phyloP scores from a whole-genome alignment of 352 stramenopile species.

The Globisporangium carolinianum region DNA sequence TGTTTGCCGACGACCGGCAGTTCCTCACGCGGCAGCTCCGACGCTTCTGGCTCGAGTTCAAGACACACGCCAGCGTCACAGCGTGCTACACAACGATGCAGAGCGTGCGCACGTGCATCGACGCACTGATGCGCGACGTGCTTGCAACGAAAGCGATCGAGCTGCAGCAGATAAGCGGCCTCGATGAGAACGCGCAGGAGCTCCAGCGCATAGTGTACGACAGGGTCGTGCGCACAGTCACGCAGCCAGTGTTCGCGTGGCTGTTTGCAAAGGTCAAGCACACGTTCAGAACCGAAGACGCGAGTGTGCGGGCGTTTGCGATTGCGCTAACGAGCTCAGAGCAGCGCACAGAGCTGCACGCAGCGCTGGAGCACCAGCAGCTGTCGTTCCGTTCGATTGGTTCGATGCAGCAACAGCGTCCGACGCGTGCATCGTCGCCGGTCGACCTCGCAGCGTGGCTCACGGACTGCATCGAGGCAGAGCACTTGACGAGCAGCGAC shows the following conservation, averaged over 20 bases:
- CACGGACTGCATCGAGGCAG: background rate
- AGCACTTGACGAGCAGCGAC: background rate
- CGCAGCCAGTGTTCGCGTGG: conserved; percentile 34
- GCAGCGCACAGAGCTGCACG: background rate
- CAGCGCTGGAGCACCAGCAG: conserved; percentile 13
- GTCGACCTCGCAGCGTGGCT: conserved; percentile 12
- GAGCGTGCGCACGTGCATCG: conserved; percentile 24
- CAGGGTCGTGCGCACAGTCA: conserved; percentile 23
- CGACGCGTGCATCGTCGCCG: conserved; percentile 5
- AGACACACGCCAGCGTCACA: conserved; percentile 23
- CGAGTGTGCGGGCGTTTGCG: background rate
- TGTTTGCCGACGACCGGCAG: conserved; percentile 39
- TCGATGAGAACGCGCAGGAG: conserved; percentile 26
- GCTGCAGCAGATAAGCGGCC: conserved; percentile 37
- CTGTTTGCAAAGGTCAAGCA: conserved; percentile 32
- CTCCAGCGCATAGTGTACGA: conserved; percentile 27
- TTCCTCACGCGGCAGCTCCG: conserved; percentile 25
- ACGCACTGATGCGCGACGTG: conserved; percentile 24
- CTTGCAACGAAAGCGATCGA: conserved; percentile 28
- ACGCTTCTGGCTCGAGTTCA: conserved; percentile 47
- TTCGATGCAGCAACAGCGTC: conserved; percentile 6
- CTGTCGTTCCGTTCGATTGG: conserved; percentile 7
- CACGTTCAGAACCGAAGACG: conserved; percentile 22
- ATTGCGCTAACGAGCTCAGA: background rate
- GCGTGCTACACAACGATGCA: conserved; percentile 16